These are phyloP conservation scores for Microstegium vimineum DNA, from an alignment of 176 grass and related monocot genomes.

Conservation along the genomic window DNA sequence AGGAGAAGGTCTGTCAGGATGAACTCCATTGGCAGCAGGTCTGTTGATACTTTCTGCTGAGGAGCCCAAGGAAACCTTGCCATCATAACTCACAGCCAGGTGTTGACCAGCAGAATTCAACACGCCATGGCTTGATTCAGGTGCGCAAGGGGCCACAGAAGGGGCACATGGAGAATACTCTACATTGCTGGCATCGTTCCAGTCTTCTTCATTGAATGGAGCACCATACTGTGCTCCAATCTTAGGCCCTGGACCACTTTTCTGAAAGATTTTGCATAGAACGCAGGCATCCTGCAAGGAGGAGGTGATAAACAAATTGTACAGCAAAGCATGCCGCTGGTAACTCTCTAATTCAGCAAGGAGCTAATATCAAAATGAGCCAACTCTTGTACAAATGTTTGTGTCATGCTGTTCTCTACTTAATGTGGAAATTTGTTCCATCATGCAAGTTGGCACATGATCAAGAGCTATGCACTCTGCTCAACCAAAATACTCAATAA, in stretches of 20 bases:
- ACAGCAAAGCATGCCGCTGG: neutral
- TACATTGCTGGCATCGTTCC: constrained; percentile 38
- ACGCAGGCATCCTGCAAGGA: constrained; percentile 69
- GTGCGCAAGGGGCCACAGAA: constrained; percentile 6
- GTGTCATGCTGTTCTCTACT: neutral
- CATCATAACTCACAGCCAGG: constrained; percentile 11
- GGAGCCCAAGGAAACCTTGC: constrained; percentile 15
- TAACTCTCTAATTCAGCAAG: neutral
- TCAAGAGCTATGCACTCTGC: neutral
- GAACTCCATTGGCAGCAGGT: neutral
- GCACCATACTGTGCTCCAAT: constrained; percentile 83
- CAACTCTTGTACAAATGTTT: neutral
- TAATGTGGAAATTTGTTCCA: neutral
- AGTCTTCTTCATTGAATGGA: constrained; percentile 81
- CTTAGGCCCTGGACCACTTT: constrained; percentile 82
- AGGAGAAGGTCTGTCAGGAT: neutral
- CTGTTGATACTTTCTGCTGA: constrained; percentile 3
- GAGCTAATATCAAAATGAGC: neutral
- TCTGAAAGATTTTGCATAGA: constrained; percentile 87
- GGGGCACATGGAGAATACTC: constrained; percentile 29
- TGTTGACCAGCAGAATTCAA: constrained; percentile 25
- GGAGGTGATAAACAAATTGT: neutral
- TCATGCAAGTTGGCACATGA: neutral
- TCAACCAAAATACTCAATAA: neutral
- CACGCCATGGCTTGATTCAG: constrained; percentile 17